Base-by-base conservation (phyloP, 305 asterid species). In the Fraxinus floribunda region DNA sequence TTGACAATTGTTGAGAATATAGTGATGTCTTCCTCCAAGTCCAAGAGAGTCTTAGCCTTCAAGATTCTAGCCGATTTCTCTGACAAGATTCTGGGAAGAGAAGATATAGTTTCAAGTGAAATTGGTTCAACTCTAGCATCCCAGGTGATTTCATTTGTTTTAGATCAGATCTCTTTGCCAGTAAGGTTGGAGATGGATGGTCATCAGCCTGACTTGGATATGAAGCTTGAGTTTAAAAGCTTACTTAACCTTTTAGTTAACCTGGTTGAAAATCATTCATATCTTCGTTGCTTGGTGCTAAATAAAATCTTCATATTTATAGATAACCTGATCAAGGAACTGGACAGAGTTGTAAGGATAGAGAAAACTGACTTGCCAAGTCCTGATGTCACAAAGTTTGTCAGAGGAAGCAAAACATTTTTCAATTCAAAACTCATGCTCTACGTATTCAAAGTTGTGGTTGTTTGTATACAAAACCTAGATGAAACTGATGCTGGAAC, bases 161-260 rank as follows among this genome's bases (percentile, higher is more conserved):
- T 90, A 34, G 89, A 94, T 83, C 89, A 83, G 57, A 80, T 93
- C 84, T 85, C 88, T 70, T 81, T 75, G 78, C 86, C 86, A 36
- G 72, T 88, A 83, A 87, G 86, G 84, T 75, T 77, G 38, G 85
- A 84, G 75, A 77, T 77, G n/a, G 83, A 76, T 72, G 49, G 70
- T 85, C 83, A 71, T 86, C 87, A 83, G 79, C 75, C 87, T 81
- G 88, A 84, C 77, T 83, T 78, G 79, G 79, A 86, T 80, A 79
- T 70, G 68, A 86, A 89, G 81, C 91, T 83, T 62, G 97, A 90
- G 89, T 85, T 92, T 76, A 90, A 87, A 84, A 83, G 89, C 85
- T 89, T 91, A 87, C 90, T 95, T 78, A 49, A 78, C 83, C 82
- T 83, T 84, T 82, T 94, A 83, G 82, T 82, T 83, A 75, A 82